These are phyloP conservation scores for Candida incommunis DNA, from an alignment of 805 yeast genomes.

Conservation along the genomic window DNA sequence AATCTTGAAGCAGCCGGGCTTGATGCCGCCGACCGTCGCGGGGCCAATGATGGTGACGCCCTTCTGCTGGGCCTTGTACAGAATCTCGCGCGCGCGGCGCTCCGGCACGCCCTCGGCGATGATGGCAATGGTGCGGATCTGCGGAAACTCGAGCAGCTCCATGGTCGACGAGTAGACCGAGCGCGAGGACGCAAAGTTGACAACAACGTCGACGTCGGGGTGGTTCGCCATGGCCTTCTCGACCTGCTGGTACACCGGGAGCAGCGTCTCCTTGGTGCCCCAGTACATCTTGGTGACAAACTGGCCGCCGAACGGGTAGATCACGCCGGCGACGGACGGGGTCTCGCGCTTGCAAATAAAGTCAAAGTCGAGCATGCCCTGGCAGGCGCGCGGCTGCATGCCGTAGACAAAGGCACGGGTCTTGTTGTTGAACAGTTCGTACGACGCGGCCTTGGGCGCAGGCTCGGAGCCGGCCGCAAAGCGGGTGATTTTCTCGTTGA, in stretches of 20 bases:
- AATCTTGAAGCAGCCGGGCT: constrained; percentile 35
- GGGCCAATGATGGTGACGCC: constrained; percentile 34
- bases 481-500: constrained; percentile 18
- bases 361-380: constrained; percentile 35
- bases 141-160: constrained; percentile 33
- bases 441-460: constrained; percentile 12
- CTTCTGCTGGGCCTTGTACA: constrained; percentile 28
- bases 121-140: constrained; percentile 31
- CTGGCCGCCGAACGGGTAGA: constrained; percentile 34
- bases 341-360: constrained; percentile 30
- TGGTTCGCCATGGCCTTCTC: constrained; percentile 27
- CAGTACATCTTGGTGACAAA: constrained; percentile 32
- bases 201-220: constrained; percentile 35
- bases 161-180: constrained; percentile 33
- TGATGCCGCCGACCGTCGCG: constrained; percentile 35
- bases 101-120: constrained; percentile 37
- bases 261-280: constrained; percentile 33
- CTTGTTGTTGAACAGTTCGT: constrained; percentile 27
- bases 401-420: constrained; percentile 33
- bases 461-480: constrained; percentile 7
- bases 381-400: constrained; percentile 33
- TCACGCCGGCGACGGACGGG: constrained; percentile 34
- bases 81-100: constrained; percentile 34
- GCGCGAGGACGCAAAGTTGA: constrained; percentile 32
- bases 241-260: constrained; percentile 32